Conservation (phyloP, 495 filamentous ascomycete genomes). For the Annulohypoxylon stygium region DNA sequence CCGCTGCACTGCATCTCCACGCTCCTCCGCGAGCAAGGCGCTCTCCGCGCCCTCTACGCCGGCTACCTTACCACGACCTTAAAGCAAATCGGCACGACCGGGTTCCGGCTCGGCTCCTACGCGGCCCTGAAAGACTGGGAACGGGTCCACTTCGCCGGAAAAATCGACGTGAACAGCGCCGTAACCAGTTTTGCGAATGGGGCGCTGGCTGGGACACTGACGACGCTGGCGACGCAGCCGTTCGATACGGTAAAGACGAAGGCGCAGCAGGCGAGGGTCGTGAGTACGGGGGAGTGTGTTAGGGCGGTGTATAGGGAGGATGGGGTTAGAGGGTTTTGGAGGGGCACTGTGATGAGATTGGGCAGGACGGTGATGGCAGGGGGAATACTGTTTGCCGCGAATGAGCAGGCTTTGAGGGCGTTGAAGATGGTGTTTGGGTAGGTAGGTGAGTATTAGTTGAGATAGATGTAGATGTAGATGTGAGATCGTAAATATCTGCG, state of each 20-base stretch:
- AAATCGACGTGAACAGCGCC: conserved; percentile 54
- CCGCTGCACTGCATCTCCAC: conserved; percentile 63
- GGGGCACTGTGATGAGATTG: conserved; percentile 75
- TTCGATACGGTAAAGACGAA: conserved; percentile 78
- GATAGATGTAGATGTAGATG: neutral
- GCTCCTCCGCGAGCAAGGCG: conserved; percentile 64
- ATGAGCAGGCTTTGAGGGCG: conserved; percentile 63
- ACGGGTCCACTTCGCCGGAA: conserved; percentile 46
- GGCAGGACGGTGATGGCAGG: conserved; percentile 73
- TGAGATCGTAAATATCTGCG: neutral
- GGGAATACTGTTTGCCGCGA: conserved; percentile 74
- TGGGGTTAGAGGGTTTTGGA: conserved; percentile 73
- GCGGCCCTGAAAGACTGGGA: conserved; percentile 74
- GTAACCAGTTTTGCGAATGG: conserved; percentile 70
- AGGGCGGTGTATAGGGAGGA: conserved; percentile 65
- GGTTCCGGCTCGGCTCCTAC: conserved; percentile 75
- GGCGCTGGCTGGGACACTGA: conserved; percentile 70
- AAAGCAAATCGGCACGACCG: conserved; percentile 75
- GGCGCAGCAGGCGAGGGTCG: conserved; percentile 68
- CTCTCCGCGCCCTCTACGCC: conserved; percentile 67
- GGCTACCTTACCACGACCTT: conserved; percentile 72
- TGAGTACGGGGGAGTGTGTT: conserved; percentile 66
- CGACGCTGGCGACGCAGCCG: conserved; percentile 72
- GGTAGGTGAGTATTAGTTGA: neutral
- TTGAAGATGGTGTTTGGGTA: conserved; percentile 32